These are phyloP conservation scores for Stephanodiscus triporus DNA, from an alignment of 108 stramenopile species.

Conservation along the genomic window DNA sequence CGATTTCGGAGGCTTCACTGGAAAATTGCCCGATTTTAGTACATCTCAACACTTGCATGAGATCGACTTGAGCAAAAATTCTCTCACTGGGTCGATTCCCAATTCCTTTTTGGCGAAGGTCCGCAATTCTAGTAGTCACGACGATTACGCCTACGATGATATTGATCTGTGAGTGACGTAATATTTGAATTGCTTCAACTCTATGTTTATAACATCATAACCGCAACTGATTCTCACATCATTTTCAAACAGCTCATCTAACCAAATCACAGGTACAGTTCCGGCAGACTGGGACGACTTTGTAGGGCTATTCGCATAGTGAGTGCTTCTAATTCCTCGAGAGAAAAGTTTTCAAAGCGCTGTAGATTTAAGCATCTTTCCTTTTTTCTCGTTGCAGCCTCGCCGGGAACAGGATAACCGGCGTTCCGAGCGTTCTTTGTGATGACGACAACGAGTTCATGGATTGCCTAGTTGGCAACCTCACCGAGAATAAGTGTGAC, in stretches of 20 bases:
- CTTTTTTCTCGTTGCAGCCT: conserved; percentile 20
- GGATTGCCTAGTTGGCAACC: conserved; percentile 66
- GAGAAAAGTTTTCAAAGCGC: neutral
- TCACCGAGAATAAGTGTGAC: conserved; percentile 66
- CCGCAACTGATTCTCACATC: neutral
- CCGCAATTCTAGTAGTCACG: conserved; percentile 32
- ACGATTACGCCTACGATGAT: conserved; percentile 35
- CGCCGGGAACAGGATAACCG: conserved; percentile 69
- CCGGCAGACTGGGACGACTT: conserved; percentile 45
- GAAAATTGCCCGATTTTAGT: conserved; percentile 57
- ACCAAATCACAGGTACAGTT: conserved; percentile 46
- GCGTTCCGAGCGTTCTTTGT: conserved; percentile 63
- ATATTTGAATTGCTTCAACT: neutral
- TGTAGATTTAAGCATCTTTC: neutral
- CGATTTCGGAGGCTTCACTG: conserved; percentile 66
- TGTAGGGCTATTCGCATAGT: conserved; percentile 38
- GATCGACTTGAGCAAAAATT: conserved; percentile 66
- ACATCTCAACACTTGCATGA: conserved; percentile 52
- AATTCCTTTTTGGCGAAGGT: conserved; percentile 50
- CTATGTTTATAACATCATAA: neutral
- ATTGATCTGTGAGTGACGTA: conserved; percentile 42
- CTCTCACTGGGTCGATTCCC: conserved; percentile 66
- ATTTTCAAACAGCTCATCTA: conserved; percentile 29
- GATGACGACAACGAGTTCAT: conserved; percentile 65
- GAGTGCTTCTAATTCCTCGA: neutral